Base-by-base conservation (phyloP, 2,329 filamentous ascomycete species). In the Colletotrichum cereale region DNA sequence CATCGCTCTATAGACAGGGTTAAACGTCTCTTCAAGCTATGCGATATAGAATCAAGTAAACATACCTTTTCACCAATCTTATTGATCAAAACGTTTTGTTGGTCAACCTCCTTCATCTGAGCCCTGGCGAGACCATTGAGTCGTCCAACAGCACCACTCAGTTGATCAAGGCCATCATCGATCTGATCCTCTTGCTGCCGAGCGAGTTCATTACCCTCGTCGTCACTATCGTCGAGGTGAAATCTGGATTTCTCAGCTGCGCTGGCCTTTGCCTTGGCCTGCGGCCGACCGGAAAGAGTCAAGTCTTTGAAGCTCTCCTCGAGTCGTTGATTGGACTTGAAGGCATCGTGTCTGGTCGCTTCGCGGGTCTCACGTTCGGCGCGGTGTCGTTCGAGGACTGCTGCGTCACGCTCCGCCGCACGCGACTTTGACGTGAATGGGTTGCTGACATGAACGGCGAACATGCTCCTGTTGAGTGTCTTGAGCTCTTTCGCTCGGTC, bases 401-500 rank as follows among this genome's bases (percentile, higher is more conserved):
- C 86, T 62, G 91, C 86, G 74, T 96, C 93, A 50, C 89, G 87
- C 68, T 89, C 89, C 66, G 86, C 85, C 36, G 87, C 88, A 55
- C 91, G 88, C 75, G 87, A 88, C 73, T 88, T 90, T 18, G 89
- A 90, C 0, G 93, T 96, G 79, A 97, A 94, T 0, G 92, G 92
- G 76, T 94, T 94, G 64, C 86, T 86, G 34, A 95, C 91, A 77
- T 95, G 92, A 29, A 95, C 89, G 6, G 93, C 93, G 78, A 97
- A 97, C 94, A 98, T 97, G 84, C 92, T 95, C 73, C 92, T 87
- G 82, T 98, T 97, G 61, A 97, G 85, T 1, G 89, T 93, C 84
- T 96, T 96, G 47, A 98, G 85, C 78, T 97, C 94, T 58, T 90
- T 89, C 1, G 94, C 92, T 76, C 93, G 93, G 75, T 95, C 93